These are phyloP conservation scores for Heliamphora pulchella DNA, from an alignment of 179 eudicot genomes.

Conservation along the genomic window DNA sequence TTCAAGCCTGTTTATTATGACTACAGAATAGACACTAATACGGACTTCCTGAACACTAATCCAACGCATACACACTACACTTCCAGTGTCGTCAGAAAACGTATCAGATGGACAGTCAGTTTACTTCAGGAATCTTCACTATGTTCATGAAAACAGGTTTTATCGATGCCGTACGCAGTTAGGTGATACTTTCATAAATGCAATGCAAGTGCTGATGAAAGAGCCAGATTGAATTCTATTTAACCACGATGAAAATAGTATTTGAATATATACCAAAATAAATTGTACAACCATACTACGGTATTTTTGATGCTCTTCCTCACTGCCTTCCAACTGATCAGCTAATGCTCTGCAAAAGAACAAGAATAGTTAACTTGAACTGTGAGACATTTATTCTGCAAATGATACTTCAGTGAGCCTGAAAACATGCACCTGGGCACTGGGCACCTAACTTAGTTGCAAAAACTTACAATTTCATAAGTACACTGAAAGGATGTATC, in stretches of 20 bases:
- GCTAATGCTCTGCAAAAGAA: constrained; percentile 64
- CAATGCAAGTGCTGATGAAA: not conserved
- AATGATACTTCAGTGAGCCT: not conserved
- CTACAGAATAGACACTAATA: not conserved
- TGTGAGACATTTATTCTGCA: constrained; percentile 9
- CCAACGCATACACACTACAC: too few relatives aligned
- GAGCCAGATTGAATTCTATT: constrained; percentile 6
- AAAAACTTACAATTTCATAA: constrained; percentile 12
- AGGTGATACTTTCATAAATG: constrained; percentile 1
- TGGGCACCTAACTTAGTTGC: constrained; percentile 4
- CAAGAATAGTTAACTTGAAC: constrained; percentile 8
- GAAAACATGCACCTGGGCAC: not conserved
- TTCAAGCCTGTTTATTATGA: not conserved
- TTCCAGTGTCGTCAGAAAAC: too few relatives aligned
- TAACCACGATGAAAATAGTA: not conserved
- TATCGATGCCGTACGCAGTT: not conserved
- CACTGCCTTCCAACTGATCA: constrained; percentile 87
- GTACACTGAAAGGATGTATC: constrained; percentile 3
- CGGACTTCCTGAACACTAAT: not conserved
- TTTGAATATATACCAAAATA: constrained; percentile 50
- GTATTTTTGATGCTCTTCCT: constrained; percentile 72
- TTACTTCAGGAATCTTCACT: not conserved
- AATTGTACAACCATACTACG: constrained; percentile 68
- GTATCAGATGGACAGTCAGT: not conserved
- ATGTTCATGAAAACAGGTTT: not conserved